phyloP scores from a whole-genome alignment of 1,284 basidiomycete species.

The Trametes pubescens region DNA sequence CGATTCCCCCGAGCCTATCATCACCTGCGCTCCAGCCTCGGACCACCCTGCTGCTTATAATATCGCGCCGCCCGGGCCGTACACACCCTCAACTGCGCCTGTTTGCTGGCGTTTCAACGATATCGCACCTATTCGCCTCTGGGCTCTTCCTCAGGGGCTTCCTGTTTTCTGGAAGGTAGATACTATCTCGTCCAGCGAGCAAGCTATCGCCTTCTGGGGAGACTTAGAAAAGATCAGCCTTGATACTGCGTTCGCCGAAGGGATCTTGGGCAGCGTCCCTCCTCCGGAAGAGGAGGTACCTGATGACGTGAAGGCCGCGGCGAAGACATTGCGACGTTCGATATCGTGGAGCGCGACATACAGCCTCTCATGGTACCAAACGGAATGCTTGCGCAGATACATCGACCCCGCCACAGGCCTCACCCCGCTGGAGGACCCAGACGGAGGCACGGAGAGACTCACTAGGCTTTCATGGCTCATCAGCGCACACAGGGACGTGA shows the following conservation, averaged over 20 bases:
- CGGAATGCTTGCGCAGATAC: slow-evolving; percentile 64
- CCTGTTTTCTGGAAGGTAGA: slow-evolving; percentile 64
- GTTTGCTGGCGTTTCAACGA: slow-evolving; percentile 68
- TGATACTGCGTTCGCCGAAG: slow-evolving; percentile 41
- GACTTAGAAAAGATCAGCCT: slow-evolving; percentile 58
- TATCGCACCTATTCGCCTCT: slow-evolving; percentile 62
- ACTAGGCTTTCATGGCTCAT: slow-evolving; percentile 59
- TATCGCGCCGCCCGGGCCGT: slow-evolving; percentile 49
- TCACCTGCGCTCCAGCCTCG: slow-evolving; percentile 52
- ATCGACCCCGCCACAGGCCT: slow-evolving; percentile 51
- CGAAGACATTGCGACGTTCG: slow-evolving; percentile 58
- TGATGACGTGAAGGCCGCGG: slow-evolving; percentile 33
- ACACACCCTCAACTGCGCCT: slow-evolving; percentile 57
- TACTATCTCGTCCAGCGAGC: slow-evolving; percentile 45
- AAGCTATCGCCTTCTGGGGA: slow-evolving; percentile 63
- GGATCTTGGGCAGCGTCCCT: slow-evolving; percentile 24
- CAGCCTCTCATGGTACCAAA: slow-evolving; percentile 71
- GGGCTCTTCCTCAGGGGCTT: slow-evolving; percentile 57
- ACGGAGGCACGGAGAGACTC: slow-evolving; percentile 49
- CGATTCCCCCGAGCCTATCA: slow-evolving; percentile 48
- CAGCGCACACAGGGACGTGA: slow-evolving; percentile 61
- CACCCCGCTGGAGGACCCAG: slow-evolving; percentile 60
- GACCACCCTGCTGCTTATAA: slow-evolving; percentile 58
- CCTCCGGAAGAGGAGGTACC: slow-evolving; percentile 25
- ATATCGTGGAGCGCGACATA: slow-evolving; percentile 69